Evolutionary conservation across 768 basidiomycete genomes (phyloP).

Genomic region (Cantharellus anzutake): DNA sequence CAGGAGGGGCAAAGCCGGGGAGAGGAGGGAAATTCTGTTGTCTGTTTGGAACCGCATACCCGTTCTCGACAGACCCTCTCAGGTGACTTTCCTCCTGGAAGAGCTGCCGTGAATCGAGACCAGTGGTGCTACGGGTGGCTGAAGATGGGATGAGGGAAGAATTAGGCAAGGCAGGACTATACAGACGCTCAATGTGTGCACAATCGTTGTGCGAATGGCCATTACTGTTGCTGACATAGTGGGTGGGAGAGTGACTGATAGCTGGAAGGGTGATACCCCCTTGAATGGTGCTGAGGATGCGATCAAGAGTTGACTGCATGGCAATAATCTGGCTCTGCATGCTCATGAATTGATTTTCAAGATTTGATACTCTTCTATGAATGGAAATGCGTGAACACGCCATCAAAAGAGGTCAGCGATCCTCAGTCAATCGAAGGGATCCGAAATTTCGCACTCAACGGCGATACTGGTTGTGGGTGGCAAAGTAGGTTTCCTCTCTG

Average conservation of each 20-base stretch:
- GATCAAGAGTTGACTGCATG: conserved; percentile 76
- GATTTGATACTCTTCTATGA: conserved; percentile 53
- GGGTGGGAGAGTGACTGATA: not conserved
- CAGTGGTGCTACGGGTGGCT: conserved; percentile 3
- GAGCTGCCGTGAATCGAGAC: not conserved
- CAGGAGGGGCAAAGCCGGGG: conserved; percentile 82
- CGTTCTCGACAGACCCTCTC: not conserved
- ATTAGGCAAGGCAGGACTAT: not conserved
- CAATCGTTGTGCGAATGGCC: too few species aligned
- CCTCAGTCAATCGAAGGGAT: not conserved
- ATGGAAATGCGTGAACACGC: not conserved
- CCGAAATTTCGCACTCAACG: conserved; percentile 34
- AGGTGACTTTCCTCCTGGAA: not conserved
- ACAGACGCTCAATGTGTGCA: too few species aligned
- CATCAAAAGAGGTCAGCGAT: not conserved
- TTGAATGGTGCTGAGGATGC: conserved; percentile 55
- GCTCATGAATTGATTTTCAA: conserved; percentile 75
- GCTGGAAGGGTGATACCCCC: conserved; percentile 14
- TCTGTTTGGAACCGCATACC: not conserved
- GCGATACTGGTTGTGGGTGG: conserved; percentile 26
- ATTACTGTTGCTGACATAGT: conserved; percentile 8
- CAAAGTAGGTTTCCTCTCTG: conserved; percentile 61
- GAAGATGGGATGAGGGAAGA: conserved; percentile 5
- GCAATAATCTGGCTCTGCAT: conserved; percentile 93
- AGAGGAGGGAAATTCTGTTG: conserved; percentile 48